Percentiles rank a stretch among this genome's conserved stretches.
These are phyloP conservation scores for Pythium apleroticum DNA, from an alignment of 352 stramenopile species.

Conservation along the genomic window DNA sequence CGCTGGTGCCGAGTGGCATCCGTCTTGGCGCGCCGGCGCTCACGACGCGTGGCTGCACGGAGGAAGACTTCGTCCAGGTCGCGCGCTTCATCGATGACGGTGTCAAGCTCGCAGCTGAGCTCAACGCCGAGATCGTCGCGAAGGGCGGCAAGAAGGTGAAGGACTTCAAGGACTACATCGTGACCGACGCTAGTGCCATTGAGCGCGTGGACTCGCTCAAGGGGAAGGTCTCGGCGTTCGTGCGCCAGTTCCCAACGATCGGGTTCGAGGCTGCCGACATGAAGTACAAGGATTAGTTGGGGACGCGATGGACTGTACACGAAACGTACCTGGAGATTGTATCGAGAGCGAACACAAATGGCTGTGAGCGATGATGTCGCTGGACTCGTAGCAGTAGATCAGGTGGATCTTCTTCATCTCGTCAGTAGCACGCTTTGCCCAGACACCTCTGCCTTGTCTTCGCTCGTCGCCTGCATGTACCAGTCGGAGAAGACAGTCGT, in stretches of 20 bases:
- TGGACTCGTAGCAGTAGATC: slow-evolving; percentile 81
- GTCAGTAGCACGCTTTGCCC: slow-evolving; percentile 60
- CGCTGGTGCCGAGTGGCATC: slow-evolving; percentile 96
- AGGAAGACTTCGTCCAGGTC: slow-evolving; percentile 95
- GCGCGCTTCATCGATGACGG: slow-evolving; percentile 95
- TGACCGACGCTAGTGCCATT: slow-evolving; percentile 34
- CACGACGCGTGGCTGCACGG: slow-evolving; percentile 94
- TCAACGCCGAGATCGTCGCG: slow-evolving; percentile 66
- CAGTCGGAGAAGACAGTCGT: too few species aligned
- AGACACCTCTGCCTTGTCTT: too few species aligned
- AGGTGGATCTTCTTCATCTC: slow-evolving; percentile 82
- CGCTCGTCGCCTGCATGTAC: too few species aligned
- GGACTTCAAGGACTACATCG: slow-evolving; percentile 35
- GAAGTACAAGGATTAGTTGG: slow-evolving; percentile 80
- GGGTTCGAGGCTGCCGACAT: slow-evolving; percentile 95
- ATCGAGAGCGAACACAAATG: not conserved
- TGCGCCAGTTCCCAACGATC: slow-evolving; percentile 95
- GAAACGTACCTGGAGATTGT: not conserved
- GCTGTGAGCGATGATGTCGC: slow-evolving; percentile 66
- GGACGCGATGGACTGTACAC: not conserved
- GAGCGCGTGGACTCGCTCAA: slow-evolving; percentile 62
- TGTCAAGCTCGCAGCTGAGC: slow-evolving; percentile 88
- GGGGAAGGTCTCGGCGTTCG: slow-evolving; percentile 91
- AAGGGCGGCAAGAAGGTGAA: slow-evolving; percentile 54
- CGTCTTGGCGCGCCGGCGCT: slow-evolving; percentile 95